Evolutionary conservation across 345 rosid genomes (phyloP).

Genomic region (Aurinia saxatilis): DNA sequence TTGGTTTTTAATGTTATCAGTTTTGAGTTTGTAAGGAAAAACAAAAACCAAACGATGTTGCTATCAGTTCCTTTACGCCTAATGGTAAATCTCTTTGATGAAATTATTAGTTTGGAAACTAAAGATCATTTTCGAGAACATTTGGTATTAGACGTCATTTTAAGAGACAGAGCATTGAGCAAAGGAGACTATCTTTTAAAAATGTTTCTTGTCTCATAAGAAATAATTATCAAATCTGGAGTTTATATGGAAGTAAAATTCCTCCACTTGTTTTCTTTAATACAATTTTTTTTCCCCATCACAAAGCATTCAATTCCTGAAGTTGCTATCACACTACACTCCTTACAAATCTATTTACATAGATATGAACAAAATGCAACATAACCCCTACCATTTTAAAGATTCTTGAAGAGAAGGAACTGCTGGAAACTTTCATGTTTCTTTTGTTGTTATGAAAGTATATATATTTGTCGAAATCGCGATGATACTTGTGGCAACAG

Average conservation of each 20-base stretch:
- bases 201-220: not conserved
- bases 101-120: too few relatives aligned
- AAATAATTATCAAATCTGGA: not conserved
- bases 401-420: not conserved
- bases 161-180: not conserved
- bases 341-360: slow-evolving; percentile 12
- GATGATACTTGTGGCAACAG: slow-evolving; percentile 34
- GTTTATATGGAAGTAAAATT: not conserved
- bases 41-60: not conserved
- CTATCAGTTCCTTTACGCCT: not conserved
- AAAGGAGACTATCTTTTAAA: not conserved
- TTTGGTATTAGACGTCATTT: not conserved
- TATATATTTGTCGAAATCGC: slow-evolving; percentile 37
- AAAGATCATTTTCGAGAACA: too few relatives aligned
- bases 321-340: not conserved
- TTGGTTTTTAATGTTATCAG: slow-evolving; percentile 11
- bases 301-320: not conserved
- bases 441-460: slow-evolving; percentile 10
- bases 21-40: not conserved
- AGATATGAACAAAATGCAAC: not conserved
- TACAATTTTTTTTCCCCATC: not conserved
- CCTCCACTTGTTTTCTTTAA: not conserved
- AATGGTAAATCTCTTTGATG: not conserved
- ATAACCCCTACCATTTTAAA: slow-evolving; percentile 2
- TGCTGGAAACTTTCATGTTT: not conserved